Evolutionary conservation across 1,284 basidiomycete genomes (phyloP).

Genomic region (Exsudoporus floridanus): DNA sequence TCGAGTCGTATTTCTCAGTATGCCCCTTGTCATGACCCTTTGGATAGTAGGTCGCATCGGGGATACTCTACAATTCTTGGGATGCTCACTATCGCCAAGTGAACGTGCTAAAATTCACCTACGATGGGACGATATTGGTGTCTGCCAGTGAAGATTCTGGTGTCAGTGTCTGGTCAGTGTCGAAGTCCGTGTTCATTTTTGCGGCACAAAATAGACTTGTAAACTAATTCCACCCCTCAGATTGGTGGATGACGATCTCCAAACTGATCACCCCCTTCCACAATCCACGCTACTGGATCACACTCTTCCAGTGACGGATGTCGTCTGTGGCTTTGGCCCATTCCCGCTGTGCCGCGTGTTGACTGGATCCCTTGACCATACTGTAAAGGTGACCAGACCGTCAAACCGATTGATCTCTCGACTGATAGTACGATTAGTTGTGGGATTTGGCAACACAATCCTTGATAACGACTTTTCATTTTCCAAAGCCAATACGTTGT

Average conservation of each 20-base stretch:
- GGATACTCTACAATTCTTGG: slow-evolving; percentile 85
- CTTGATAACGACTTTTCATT: slow-evolving; percentile 83
- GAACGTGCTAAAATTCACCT: slow-evolving; percentile 79
- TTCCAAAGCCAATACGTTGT: slow-evolving; percentile 69
- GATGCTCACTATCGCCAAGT: slow-evolving; percentile 94
- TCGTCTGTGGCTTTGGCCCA: slow-evolving; percentile 73
- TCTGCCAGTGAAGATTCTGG: slow-evolving; percentile 90
- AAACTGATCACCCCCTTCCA: slow-evolving; percentile 72
- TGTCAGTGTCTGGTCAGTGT: slow-evolving; percentile 86
- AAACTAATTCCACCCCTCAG: slow-evolving; percentile 36
- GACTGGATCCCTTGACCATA: slow-evolving; percentile 84
- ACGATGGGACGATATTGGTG: slow-evolving; percentile 77
- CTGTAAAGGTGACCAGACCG: slow-evolving; percentile 72
- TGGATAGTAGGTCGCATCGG: slow-evolving; percentile 74
- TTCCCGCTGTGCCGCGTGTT: slow-evolving; percentile 80
- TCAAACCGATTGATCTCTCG: background rate
- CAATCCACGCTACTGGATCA: slow-evolving; percentile 87
- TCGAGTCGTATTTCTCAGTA: background rate
- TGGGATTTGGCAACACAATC: slow-evolving; percentile 81
- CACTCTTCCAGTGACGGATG: slow-evolving; percentile 84
- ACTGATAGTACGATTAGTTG: slow-evolving; percentile 44
- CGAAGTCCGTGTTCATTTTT: slow-evolving; percentile 57
- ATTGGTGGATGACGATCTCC: slow-evolving; percentile 67
- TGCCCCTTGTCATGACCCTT: slow-evolving; percentile 13
- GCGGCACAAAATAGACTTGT: slow-evolving; percentile 9